Evolutionary conservation across 139 green algal genomes (phyloP).

Genomic region (Tetradesmus obliquus): DNA sequence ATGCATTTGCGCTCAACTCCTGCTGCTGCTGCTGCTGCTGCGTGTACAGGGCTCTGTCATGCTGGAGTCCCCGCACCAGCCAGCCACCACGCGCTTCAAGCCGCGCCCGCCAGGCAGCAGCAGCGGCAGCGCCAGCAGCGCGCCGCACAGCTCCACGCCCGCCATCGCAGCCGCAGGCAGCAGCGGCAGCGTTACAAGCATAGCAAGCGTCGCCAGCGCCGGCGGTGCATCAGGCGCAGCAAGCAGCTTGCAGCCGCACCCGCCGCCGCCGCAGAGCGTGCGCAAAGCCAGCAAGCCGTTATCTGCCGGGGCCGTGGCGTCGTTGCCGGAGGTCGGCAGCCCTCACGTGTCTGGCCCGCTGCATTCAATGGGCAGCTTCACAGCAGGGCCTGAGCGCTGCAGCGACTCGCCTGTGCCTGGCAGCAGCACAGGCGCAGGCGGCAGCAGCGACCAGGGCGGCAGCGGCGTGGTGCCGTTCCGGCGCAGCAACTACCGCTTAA

Average conservation of each 20-base stretch:
- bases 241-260: slow-evolving; percentile 28
- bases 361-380: not conserved
- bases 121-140: slow-evolving; percentile 40
- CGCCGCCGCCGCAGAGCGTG: slow-evolving; percentile 10
- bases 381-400: not conserved
- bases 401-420: not conserved
- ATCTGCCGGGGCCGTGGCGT: not conserved
- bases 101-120: slow-evolving; percentile 26
- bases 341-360: not conserved
- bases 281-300: not conserved
- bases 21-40: not conserved
- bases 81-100: slow-evolving; percentile 18
- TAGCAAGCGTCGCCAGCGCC: not conserved
- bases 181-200: not conserved
- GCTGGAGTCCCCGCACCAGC: slow-evolving; percentile 31
- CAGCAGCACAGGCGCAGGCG: not conserved
- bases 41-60: not conserved
- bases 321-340: not conserved
- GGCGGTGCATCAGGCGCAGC: too few species aligned
- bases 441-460: not conserved
- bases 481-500: not conserved
- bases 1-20: not conserved
- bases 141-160: slow-evolving; percentile 21
- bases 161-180: not conserved
- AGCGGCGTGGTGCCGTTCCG: not conserved